These are phyloP conservation scores for Pythium inflatum DNA, from an alignment of 352 stramenopile species.

Conservation along the genomic window DNA sequence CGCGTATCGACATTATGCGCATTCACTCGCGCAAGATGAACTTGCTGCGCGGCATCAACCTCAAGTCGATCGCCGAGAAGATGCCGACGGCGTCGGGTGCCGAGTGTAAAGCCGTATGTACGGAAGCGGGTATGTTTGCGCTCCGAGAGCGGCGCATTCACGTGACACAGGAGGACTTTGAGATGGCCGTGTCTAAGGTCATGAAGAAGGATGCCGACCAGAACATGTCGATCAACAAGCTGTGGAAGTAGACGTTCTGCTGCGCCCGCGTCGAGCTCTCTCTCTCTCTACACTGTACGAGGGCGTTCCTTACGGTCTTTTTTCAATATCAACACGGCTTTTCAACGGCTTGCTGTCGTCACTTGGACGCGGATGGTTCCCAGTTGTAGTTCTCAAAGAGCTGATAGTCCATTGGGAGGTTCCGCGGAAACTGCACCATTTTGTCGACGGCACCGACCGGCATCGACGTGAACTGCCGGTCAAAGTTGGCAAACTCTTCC, in stretches of 20 bases:
- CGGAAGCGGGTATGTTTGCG: constrained; percentile 98
- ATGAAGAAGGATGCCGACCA: constrained; percentile 99
- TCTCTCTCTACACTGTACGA: no score
- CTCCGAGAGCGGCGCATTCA: constrained; percentile 98
- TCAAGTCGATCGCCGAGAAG: constrained; percentile 97
- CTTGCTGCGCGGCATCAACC: constrained; percentile 98
- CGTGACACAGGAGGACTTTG: constrained; percentile 99
- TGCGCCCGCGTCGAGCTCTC: no score
- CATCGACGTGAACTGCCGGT: constrained; percentile 87
- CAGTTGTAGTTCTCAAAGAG: constrained; percentile 90
- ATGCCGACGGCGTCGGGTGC: constrained; percentile 99
- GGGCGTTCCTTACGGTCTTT: no score
- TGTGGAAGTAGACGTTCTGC: constrained; percentile 96
- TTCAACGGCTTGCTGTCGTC: background rate
- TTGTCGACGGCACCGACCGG: constrained; percentile 65
- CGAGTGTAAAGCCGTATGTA: constrained; percentile 98
- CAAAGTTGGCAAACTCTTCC: constrained; percentile 84
- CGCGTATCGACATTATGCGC: constrained; percentile 5
- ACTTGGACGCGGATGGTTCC: constrained; percentile 42
- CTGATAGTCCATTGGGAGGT: constrained; percentile 81
- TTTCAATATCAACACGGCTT: constrained; percentile 25
- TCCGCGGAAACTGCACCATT: constrained; percentile 77
- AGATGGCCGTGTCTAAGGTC: constrained; percentile 99
- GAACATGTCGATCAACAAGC: constrained; percentile 98
- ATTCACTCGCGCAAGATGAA: constrained; percentile 99